These are phyloP conservation scores for Eucalyptus urophylla DNA, from an alignment of 345 rosid genomes.

Conservation along the genomic window DNA sequence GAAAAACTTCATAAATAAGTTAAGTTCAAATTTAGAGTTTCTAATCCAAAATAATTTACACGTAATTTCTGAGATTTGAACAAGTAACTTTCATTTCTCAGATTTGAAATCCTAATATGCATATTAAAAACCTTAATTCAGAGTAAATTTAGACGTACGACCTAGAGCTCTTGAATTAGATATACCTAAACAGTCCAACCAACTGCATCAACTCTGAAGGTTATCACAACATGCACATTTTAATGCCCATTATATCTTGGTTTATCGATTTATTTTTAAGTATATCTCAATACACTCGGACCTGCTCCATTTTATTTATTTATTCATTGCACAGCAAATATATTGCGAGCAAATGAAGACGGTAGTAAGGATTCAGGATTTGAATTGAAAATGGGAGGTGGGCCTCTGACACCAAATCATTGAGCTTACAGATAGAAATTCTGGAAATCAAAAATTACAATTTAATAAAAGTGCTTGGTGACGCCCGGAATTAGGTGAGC, in stretches of 20 bases:
- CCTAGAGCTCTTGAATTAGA: neutral
- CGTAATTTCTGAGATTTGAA: neutral
- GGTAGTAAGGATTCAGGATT: neutral
- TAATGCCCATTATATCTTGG: neutral
- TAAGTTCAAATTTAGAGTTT: neutral
- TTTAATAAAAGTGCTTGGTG: neutral
- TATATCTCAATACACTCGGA: neutral
- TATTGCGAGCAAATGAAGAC: too few relatives aligned
- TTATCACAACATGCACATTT: neutral
- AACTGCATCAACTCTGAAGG: neutral
- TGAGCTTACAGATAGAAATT: neutral
- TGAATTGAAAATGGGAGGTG: neutral
- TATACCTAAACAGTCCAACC: neutral
- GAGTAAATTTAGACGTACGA: neutral
- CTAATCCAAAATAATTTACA: too few relatives aligned
- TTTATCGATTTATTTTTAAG: too few relatives aligned
- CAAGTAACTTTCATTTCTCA: neutral
- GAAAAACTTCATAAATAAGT: neutral
- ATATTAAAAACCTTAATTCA: neutral
- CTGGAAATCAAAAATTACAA: neutral
- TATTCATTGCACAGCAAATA: neutral
- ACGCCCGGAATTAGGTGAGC: neutral
- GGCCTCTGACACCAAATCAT: neutral
- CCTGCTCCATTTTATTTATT: neutral
- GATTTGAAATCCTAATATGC: neutral